Evolutionary conservation across 192 early-diverging fungal species (phyloP).

Genomic region (Coemansia sp.): DNA sequence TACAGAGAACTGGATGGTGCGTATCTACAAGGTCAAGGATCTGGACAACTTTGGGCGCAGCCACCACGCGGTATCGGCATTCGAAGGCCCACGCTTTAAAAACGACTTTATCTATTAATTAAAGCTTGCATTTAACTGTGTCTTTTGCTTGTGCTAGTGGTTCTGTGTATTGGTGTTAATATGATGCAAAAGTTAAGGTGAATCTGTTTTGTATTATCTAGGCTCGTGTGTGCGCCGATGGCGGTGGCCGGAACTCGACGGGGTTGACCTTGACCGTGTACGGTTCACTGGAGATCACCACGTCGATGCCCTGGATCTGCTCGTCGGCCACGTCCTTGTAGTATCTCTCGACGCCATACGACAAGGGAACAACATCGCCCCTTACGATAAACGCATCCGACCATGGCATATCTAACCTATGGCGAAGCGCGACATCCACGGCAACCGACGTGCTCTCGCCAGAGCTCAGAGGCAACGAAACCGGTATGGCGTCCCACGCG

Average conservation of each 20-base stretch:
- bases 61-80: constrained; percentile 22
- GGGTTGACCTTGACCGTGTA: constrained; percentile 19
- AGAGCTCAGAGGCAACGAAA: constrained; percentile 37
- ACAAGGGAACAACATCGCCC: constrained; percentile 6
- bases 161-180: too few species aligned
- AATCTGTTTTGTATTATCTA: constrained; percentile 5
- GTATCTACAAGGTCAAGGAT: constrained; percentile 98
- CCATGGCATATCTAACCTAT: constrained; percentile 25
- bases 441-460: constrained; percentile 28
- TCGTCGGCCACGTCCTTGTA: constrained; percentile 7
- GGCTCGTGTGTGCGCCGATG: constrained; percentile 27
- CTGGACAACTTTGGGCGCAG: constrained; percentile 87
- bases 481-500: constrained; percentile 24
- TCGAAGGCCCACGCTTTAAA: constrained; percentile 7
- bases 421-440: constrained; percentile 15
- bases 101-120: neutral
- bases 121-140: neutral
- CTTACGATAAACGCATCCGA: constrained; percentile 26
- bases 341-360: constrained; percentile 19
- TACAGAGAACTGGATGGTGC: constrained; percentile 96
- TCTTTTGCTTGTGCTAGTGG: too few species aligned
- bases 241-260: constrained; percentile 31
- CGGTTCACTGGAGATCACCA: constrained; percentile 14
- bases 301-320: neutral
- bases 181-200: too few species aligned